Evolutionary conservation across 2,329 filamentous ascomycete species (phyloP), one percentile per base, ranked within the genome.

Genomic region (Achaetomium macrosporum): DNA sequence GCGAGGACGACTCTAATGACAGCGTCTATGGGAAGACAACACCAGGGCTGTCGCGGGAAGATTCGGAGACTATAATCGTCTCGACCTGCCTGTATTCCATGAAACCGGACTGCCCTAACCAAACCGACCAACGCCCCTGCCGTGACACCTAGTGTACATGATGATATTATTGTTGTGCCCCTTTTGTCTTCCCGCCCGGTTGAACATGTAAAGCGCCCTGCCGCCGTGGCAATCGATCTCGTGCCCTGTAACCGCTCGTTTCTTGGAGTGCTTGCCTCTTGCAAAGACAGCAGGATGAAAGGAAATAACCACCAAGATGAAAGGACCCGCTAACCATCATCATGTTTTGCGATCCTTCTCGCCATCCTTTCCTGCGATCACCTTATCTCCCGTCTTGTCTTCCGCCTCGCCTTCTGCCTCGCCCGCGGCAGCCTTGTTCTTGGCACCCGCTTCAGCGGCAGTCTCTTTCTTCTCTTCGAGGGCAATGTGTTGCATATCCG

Each of bases 401-500:
- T 12, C 51, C 7, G 25, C 50, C 49, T 60, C 59, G 16, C 57
- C 47, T 16, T 54, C 35, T 31, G 40, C 53, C 12, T 56, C 42
- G 41, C 43, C 50, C 15, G 15, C 51, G 3, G 43, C 49, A 29
- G 37, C 25, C 20, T 55, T 35, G 5, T 54, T 46, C 30, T 60
- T 54, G 2, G 41, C 15, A 17, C 42, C 49, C 13, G 35, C 56
- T 10, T 35, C 55, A 9, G 16, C 47, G 13, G 46, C 53, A 31
- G 42, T 65, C 49, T 68, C 66, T 31, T 63, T 56, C 59, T 77
- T 66, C 54, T 76, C 81, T 56, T 81, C 74, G 56, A 81, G 73
- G 8, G 81, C 80, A 49, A 88, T 73, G 56, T 88, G 80, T 59
- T 87, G 80, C 62, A 96, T 85, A 37, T 85, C 82, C 5, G 83